These are phyloP conservation scores for Lactarius sanguifluus DNA, from an alignment of 768 basidiomycete genomes.

Conservation along the genomic window DNA sequence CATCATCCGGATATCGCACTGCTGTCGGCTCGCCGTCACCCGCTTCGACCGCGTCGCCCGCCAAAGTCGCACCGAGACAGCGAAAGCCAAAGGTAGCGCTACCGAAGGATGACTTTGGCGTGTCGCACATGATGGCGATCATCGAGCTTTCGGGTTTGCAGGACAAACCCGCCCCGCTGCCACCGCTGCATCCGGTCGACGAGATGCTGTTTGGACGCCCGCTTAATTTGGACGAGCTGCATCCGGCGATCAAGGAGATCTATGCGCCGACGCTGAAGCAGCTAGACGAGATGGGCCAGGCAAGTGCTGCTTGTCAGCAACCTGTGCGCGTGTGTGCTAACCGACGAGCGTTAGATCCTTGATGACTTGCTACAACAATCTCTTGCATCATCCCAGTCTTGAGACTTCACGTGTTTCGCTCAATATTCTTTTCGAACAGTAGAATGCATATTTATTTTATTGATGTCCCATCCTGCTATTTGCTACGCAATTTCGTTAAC, in stretches of 20 bases:
- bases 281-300: conserved; percentile 80
- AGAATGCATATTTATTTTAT: conserved; percentile 16
- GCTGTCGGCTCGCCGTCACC: conserved; percentile 26
- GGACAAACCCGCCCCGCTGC: conserved; percentile 38
- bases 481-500: conserved; percentile 17
- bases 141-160: conserved; percentile 62
- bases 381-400: conserved; percentile 9
- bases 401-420: background rate
- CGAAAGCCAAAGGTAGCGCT: conserved; percentile 47
- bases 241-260: conserved; percentile 70
- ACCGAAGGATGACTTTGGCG: conserved; percentile 83
- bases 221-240: conserved; percentile 59
- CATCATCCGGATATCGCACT: conserved; percentile 30
- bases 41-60: conserved; percentile 19
- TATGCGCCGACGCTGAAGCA: conserved; percentile 70
- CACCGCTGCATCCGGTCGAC: conserved; percentile 61
- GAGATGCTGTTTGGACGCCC: conserved; percentile 69
- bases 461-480: conserved; percentile 1
- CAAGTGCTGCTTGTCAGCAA: conserved; percentile 33
- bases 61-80: conserved; percentile 39
- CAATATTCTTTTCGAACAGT: conserved; percentile 9
- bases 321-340: background rate
- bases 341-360: conserved; percentile 30
- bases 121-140: conserved; percentile 82
- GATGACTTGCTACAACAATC: conserved; percentile 32